Evolutionary conservation across 306 rosid genomes (phyloP), one percentile per base, ranked within the genome.

Genomic region (Sophora flavescens): DNA sequence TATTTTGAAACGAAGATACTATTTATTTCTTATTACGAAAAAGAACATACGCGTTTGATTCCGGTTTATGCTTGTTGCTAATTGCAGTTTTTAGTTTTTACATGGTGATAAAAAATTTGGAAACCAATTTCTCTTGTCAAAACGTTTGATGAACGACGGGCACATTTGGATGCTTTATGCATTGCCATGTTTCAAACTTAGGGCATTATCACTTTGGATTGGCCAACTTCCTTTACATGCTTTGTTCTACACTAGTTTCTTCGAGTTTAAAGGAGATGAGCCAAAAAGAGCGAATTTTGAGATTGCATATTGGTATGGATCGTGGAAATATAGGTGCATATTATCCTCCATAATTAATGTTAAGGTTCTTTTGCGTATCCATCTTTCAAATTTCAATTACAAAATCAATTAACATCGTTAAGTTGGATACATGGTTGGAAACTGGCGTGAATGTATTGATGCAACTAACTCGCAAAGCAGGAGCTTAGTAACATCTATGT

Each of bases 181-280:
- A 74, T 45, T 78, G 8, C 26, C 28, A 50, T 28, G 38, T 68
- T 67, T 56, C 70, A 61, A 78, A 51, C 66, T 78, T 15, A 60
- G 75, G 52, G 62, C 15, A 76, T 62, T 81, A 50, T 70, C 80
- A 71, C 68, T 69, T 78, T 79, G 50, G 75, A 45, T 56, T 82
- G 73, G 71, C 80, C 78, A 61, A 56, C 60, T 74, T 65, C 50
- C 61, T 72, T 54, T 62, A n/a, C n/a, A n/a, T 56, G 69, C 66
- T 38, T 75, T 60, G 51, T 65, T 30, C 63, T 75, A 39, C 63
- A 53, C 16, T n/a, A 74, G 54, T n/a, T 79, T 51, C 66, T 15
- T 81, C 36, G 38, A 86, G 51, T 64, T 75, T 63, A 64, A 75
- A 64, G 58, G 50, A 44, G 63, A 68, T 69, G 72, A 33, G 28